Evolutionary conservation across 768 basidiomycete species (phyloP), one percentile per base, ranked within the genome.

Genomic region (Epithele typhae): DNA sequence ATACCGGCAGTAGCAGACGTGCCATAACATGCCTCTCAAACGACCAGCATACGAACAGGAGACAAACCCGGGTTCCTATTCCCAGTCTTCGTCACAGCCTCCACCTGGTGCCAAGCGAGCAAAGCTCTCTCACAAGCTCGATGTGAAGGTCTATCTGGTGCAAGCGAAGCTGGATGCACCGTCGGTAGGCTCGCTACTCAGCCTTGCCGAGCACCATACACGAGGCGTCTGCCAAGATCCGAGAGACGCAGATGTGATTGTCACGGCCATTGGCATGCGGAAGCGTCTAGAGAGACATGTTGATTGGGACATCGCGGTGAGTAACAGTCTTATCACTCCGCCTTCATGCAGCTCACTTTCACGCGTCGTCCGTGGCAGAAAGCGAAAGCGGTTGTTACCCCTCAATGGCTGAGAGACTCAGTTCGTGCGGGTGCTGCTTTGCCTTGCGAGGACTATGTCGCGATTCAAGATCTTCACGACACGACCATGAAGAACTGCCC

Each of bases 201-300:
- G 34, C 11, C 56, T 68, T 10, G 64, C 59, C 0, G 66, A 65
- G 25, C 49, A 49, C n/a, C 52, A 59, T 41, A 57, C 57, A 32
- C 55, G 51, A 15, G 24, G 69, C 43, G 58, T 76, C 24, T 73
- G 73, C 45, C 51, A 55, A 14, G 57, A 75, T 32, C 51, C 67
- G 3, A 62, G 70, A 14, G 71, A 77, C 10, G 81, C 85, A 4
- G 77, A 89, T 42, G 67, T 89, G 25, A 65, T 91, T 32, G 58
- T 92, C 45, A 87, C 88, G 5, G 74, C 69, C 15, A 69, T 89
- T 22, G 72, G 62, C 25, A 89, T 87, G 79, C 71, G 72, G 54
- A 75, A 75, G 49, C 75, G 89, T 2, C 66, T 91, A 1, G 81
- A 87, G 63, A 70, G 87, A 40, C 87, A 90, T 62, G 43, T 91